Conservation (phyloP, 2,329 filamentous ascomycete genomes). For the Ceratocystis smalleyi region DNA sequence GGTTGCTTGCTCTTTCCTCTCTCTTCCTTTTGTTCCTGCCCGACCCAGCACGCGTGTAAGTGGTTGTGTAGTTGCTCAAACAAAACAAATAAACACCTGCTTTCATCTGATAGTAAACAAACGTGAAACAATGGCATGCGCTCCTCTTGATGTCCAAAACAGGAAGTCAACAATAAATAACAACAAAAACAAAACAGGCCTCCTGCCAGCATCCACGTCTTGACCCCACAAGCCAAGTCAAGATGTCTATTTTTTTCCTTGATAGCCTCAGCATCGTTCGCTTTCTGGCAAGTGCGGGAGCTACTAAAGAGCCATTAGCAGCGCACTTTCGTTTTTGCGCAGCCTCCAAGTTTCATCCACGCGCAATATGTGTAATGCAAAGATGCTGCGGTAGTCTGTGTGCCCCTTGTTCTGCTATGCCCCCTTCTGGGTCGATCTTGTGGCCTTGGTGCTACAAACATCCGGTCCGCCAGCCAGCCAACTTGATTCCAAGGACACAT, state of each 20-base stretch:
- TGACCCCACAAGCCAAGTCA: not conserved
- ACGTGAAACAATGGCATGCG: conserved; percentile 1
- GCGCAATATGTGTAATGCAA: not conserved
- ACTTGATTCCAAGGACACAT: no score
- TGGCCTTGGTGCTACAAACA: not conserved
- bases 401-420: not conserved
- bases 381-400: not conserved
- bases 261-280: not conserved
- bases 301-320: not conserved
- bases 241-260: not conserved
- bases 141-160: not conserved
- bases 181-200: not conserved
- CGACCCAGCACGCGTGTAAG: conserved; percentile 1
- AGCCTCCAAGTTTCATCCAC: not conserved
- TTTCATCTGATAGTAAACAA: conserved; percentile 16
- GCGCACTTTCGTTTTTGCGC: not conserved
- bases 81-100: conserved; percentile 15
- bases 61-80: conserved; percentile 3
- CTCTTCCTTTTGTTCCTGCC: not conserved
- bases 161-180: conserved; percentile 2
- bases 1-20: not conserved
- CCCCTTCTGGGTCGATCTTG: not conserved
- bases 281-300: not conserved
- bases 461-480: not conserved
- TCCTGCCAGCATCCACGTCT: not conserved